Base-by-base conservation (phyloP, 2,329 filamentous ascomycete species). In the Monilinia vaccinii-corymbosi region DNA sequence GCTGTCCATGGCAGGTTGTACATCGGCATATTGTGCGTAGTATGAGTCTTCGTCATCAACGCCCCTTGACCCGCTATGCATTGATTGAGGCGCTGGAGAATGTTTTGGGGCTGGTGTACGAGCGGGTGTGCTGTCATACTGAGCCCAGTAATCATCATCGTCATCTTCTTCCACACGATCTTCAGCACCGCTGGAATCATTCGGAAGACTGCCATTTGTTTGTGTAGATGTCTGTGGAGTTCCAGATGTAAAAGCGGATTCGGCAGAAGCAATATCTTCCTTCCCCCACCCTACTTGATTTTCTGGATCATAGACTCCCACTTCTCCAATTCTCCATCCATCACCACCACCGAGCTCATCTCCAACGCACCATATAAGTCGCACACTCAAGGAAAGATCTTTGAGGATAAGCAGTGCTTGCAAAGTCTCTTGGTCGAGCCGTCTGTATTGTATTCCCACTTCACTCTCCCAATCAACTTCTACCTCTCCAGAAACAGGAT, bases 1-100 rank as follows among this genome's bases (percentile, higher is more conserved):
- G 60, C 83, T 84, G 72, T 93, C 89, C 78, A 93, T 84, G 36
- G 88, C 88, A 2, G 89, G 88, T 71, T 93, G 89, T 10, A 93
- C 88, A 64, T 82, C 78, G 67, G 88, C 85, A 71, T 94, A 93
- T 70, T 87, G 84, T 21, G 86, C 83, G 72, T 84, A 93, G 72
- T 93, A 93, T 47, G 84, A 84, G 50, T 87, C 82, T 63, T 92
- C 88, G 23, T 78, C 77, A 9, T 77, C 75, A 11, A 73, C 63
- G 42, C 62, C 64, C 56, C 52, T 31, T 55, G 52, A 28, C 32
- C 9, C 31, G 18, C 31, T 51, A 23, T 57, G 51, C 31, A 48
- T 50, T n/a, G 52, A 14, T 14, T 38, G 42, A 23, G 86, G 86
- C 14, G 81, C 85, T 4, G 86, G 85, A 5, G 85, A 87, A 28